Evolutionary conservation across 805 yeast genomes (phyloP).

Genomic region (Candida broadrunensis): DNA sequence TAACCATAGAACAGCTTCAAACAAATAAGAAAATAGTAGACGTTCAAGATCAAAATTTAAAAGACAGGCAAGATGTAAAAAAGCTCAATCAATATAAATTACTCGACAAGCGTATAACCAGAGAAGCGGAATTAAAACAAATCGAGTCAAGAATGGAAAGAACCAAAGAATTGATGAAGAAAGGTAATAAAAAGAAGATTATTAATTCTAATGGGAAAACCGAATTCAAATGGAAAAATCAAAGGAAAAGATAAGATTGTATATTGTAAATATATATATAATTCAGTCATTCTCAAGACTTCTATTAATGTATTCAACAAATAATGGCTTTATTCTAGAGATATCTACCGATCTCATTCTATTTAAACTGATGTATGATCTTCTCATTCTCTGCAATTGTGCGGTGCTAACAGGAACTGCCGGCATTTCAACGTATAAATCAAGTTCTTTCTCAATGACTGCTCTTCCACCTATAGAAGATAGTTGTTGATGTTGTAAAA

Average conservation of each 20-base stretch:
- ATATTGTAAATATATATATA: not conserved
- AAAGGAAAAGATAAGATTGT: conserved; percentile 51
- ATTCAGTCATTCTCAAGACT: conserved; percentile 44
- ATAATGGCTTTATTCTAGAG: conserved; percentile 65
- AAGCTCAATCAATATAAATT: conserved; percentile 60
- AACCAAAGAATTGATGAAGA: conserved; percentile 85
- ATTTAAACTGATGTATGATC: conserved; percentile 80
- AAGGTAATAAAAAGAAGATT: conserved; percentile 80
- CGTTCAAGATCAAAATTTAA: conserved; percentile 23
- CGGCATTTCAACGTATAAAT: conserved; percentile 60
- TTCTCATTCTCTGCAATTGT: conserved; percentile 76
- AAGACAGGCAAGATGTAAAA: conserved; percentile 42
- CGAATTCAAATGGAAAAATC: conserved; percentile 80
- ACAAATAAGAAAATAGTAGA: conserved; percentile 29
- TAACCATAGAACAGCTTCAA: conserved; percentile 58
- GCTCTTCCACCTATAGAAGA: conserved; percentile 48
- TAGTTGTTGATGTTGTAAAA: conserved; percentile 61
- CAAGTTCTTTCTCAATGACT: conserved; percentile 42
- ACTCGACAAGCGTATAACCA: conserved; percentile 62
- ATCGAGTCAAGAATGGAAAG: conserved; percentile 72
- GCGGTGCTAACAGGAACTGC: conserved; percentile 60
- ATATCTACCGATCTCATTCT: conserved; percentile 72
- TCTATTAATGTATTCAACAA: conserved; percentile 73
- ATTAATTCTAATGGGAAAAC: conserved; percentile 64
- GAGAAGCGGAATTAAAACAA: conserved; percentile 63